Evolutionary conservation across 495 filamentous ascomycete genomes (phyloP).

Genomic region (Cenococcum geophilum): DNA sequence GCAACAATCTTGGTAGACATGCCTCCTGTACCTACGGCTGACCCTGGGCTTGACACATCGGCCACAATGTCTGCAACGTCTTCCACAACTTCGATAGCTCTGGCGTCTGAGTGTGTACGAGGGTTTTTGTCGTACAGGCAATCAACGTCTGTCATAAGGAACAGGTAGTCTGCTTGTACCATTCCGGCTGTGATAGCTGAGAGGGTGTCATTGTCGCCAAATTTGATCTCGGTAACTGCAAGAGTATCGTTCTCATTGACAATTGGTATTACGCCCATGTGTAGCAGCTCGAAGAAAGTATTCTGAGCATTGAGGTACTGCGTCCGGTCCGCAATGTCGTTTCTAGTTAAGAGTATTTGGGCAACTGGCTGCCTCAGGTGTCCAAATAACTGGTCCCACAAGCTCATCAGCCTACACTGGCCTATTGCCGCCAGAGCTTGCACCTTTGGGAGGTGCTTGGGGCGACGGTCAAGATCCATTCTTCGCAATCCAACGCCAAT

Average conservation of each 20-base stretch:
- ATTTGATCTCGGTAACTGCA: conserved; percentile 98
- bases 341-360: conserved; percentile 91
- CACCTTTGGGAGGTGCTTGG: conserved; percentile 77
- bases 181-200: conserved; percentile 95
- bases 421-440: conserved; percentile 96
- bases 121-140: conserved; percentile 96
- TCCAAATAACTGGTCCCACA: conserved; percentile 88
- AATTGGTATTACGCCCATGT: conserved; percentile 96
- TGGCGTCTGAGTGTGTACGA: conserved; percentile 71
- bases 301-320: conserved; percentile 96
- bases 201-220: conserved; percentile 96
- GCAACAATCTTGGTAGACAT: conserved; percentile 98
- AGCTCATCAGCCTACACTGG: conserved; percentile 88
- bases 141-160: conserved; percentile 98
- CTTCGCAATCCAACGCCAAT: conserved; percentile 86
- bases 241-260: conserved; percentile 99
- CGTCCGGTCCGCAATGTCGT: conserved; percentile 92
- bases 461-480: conserved; percentile 84
- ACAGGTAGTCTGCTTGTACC: conserved; percentile 94
- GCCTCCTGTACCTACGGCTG: conserved; percentile 85
- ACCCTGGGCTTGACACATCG: conserved; percentile 86
- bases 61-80: conserved; percentile 81
- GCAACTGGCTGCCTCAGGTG: conserved; percentile 85
- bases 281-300: conserved; percentile 78
- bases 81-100: conserved; percentile 86